Conservation (phyloP, 1,284 basidiomycete genomes). For the Tilletia walkeri region DNA sequence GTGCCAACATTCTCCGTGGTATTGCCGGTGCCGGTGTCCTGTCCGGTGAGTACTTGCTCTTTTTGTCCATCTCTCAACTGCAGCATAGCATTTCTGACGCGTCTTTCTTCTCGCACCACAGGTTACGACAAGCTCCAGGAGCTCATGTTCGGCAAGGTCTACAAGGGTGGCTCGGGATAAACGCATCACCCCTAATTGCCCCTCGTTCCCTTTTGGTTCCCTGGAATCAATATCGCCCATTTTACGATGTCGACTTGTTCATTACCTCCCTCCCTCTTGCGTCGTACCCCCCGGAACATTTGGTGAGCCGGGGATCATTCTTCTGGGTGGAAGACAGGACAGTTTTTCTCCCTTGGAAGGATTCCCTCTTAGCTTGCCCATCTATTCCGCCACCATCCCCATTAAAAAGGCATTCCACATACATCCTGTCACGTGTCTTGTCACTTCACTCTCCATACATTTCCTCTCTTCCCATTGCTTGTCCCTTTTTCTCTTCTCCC, state of each 20-base stretch:
- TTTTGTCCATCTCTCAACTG: conserved; percentile 60
- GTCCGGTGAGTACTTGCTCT: conserved; percentile 61
- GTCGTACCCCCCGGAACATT: no score
- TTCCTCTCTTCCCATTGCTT: no score
- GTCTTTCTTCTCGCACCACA: not conserved
- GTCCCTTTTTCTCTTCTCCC: no score
- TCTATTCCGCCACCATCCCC: no score
- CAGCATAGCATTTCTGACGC: not conserved
- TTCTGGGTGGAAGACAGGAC: not conserved
- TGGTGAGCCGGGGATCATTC: no score
- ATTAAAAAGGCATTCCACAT: no score
- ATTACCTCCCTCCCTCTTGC: no score
- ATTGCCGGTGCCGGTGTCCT: conserved; percentile 96
- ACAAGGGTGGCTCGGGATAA: conserved; percentile 23
- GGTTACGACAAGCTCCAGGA: conserved; percentile 74
- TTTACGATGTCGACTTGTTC: no score
- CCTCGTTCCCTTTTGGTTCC: not conserved
- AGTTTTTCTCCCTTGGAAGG: not conserved
- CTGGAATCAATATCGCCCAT: not conserved
- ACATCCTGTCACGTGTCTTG: no score
- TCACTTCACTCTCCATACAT: no score
- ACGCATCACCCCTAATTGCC: not conserved
- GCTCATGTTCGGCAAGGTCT: conserved; percentile 57
- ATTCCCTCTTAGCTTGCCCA: not conserved
- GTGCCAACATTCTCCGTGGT: conserved; percentile 97